A percentile compares a stretch with the other conserved stretches of the same genome.
Evolutionary conservation across 202 grass and related monocot genomes (phyloP).

Genomic region (Brachypodium distachyon): DNA sequence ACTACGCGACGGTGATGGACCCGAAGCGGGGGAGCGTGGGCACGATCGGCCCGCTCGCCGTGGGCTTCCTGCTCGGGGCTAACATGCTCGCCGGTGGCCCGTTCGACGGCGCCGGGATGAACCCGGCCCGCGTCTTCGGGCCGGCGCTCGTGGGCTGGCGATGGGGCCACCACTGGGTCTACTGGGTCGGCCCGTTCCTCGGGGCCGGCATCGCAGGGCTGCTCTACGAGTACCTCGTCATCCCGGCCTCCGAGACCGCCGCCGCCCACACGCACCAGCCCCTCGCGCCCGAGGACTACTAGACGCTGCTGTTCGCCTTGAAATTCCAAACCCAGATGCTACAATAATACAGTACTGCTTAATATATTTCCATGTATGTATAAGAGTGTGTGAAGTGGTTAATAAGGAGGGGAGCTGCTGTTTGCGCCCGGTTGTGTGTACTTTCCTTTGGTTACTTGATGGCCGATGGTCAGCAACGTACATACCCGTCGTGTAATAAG

Average conservation of each 20-base stretch:
- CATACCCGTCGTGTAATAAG: not conserved
- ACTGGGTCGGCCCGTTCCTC: conserved; percentile 80
- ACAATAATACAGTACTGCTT: not conserved
- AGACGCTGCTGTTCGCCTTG: not conserved
- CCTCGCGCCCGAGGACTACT: conserved; percentile 73
- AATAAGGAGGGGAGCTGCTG: conserved; percentile 23
- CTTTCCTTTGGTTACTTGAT: not conserved
- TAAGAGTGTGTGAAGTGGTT: not conserved
- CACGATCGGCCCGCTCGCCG: conserved; percentile 67
- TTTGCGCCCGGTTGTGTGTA: conserved; percentile 5
- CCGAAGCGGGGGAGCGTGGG: conserved; percentile 59
- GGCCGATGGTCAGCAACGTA: not conserved
- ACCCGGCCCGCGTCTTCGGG: conserved; percentile 71
- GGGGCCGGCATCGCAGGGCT: conserved; percentile 49
- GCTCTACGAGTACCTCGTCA: conserved; percentile 78
- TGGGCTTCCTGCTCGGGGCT: conserved; percentile 68
- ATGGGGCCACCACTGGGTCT: conserved; percentile 88
- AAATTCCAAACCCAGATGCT: not conserved
- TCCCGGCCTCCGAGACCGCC: conserved; percentile 32
- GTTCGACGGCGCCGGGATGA: conserved; percentile 90
- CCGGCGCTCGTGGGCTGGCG: conserved; percentile 70
- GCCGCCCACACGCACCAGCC: conserved; percentile 47
- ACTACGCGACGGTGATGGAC: conserved; percentile 81
- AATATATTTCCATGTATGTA: not conserved
- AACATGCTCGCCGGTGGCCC: conserved; percentile 78